Base-by-base conservation (phyloP, 2,329 filamentous ascomycete genomes). In the Xylaria multiplex region DNA sequence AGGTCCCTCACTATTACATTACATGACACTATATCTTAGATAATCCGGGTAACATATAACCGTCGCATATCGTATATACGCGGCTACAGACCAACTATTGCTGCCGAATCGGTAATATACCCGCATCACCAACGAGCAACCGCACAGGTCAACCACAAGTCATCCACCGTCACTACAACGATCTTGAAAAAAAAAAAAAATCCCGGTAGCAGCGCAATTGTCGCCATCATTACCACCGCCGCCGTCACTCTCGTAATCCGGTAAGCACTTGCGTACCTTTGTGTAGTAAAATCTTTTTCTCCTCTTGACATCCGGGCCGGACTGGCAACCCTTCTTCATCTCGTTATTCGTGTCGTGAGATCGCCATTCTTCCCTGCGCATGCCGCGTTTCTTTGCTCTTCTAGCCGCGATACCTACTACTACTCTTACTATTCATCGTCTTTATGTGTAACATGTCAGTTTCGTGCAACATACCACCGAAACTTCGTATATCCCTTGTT, bases 141-240 rank as follows among this genome's bases (percentile, higher is more conserved):
- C 27, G 5, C 27, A 27, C 27, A 27, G 5, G 27, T 27, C 27
- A 27, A 27, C 27, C 27, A 27, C 5, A 27, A 27, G 27, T 27
- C 27, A 27, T 3, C 27, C 11, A 37, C 35, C 45, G 49, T 49
- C 58, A 54, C 61, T 24, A 27, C 53, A 37, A 30, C 37, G 22
- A 9, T n/a, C 14, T 54, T 40, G 27, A 27, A 27, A 27, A 19
- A 19, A 19, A 19, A 19, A 19, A 19, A 53, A 40, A 57, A 56
- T 24, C 59, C 59, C 60, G 16, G 37, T 45, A 30, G 48, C 32
- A 43, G 59, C 56, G 52, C 64, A 61, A 59, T 61, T 66, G 63
- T 57, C 50, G 46, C 50, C 56, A 43, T 60, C 37, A 27, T 55
- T 35, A n/a, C 49, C 42, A n/a, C 49, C 57, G n/a, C 37, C 27